Evolutionary conservation across 495 filamentous ascomycete species (phyloP).

Genomic region (Neurospora sp.): DNA sequence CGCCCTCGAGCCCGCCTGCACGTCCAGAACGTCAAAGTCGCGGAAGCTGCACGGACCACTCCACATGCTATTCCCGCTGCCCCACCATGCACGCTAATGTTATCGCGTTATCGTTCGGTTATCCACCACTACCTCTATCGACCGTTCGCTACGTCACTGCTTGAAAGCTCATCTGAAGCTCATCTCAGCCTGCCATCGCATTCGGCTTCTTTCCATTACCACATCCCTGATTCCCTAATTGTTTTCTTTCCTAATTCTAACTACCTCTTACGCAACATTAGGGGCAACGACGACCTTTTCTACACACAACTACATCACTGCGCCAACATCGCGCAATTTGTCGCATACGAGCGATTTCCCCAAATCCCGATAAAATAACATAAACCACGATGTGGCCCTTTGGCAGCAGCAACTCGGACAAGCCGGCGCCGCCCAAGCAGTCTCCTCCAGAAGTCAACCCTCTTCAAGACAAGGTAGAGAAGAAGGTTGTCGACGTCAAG

Average conservation of each 20-base stretch:
- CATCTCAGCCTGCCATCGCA: not conserved
- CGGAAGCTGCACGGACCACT: not conserved
- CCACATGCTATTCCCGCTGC: not conserved
- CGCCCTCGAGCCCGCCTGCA: not conserved
- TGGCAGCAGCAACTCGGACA: conserved; percentile 30
- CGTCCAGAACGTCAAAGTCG: not conserved
- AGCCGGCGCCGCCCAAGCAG: conserved; percentile 13
- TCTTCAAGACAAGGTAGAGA: conserved; percentile 1
- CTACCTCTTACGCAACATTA: not conserved
- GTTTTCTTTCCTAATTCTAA: not conserved
- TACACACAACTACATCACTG: not conserved
- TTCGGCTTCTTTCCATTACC: not conserved
- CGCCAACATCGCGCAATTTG: not conserved
- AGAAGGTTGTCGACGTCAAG: conserved; percentile 8
- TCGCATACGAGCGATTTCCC: not conserved
- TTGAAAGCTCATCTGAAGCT: not conserved
- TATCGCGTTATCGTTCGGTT: not conserved
- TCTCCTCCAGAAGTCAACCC: conserved; percentile 10
- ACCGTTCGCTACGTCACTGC: not conserved
- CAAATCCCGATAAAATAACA: not conserved
- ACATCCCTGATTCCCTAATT: not conserved
- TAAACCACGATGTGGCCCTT: conserved; percentile 29
- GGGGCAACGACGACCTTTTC: not conserved
- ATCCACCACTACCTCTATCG: not conserved
- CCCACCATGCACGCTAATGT: not conserved